A percentile compares a stretch with the other conserved stretches of the same genome.
Evolutionary conservation across 1,284 basidiomycete genomes (phyloP).

Genomic region (Cystobasidium pallidum): DNA sequence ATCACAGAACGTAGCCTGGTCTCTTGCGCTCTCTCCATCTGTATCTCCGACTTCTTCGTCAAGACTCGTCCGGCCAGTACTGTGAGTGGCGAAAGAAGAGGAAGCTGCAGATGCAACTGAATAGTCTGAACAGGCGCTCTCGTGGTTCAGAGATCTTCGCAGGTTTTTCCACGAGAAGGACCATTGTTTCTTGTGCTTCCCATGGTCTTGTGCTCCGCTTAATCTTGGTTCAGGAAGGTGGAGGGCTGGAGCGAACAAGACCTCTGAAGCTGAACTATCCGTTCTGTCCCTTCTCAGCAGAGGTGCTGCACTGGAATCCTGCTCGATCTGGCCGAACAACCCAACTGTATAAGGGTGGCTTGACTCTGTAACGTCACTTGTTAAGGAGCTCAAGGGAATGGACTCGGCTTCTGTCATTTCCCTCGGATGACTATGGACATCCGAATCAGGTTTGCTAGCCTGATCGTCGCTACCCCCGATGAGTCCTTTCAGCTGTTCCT

Average conservation of each 20-base stretch:
- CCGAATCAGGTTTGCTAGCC: neutral
- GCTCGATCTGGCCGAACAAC: neutral
- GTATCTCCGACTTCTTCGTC: conserved; percentile 40
- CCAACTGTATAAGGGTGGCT: neutral
- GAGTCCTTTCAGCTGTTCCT: conserved; percentile 49
- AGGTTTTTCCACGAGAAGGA: conserved; percentile 30
- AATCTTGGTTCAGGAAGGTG: neutral
- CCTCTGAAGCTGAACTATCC: conserved; percentile 38
- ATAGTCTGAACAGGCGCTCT: conserved; percentile 4
- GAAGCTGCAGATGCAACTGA: neutral
- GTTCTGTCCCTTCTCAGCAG: conserved; percentile 34
- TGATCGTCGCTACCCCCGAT: conserved; percentile 36
- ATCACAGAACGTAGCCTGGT: conserved; percentile 4
- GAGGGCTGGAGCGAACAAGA: conserved; percentile 25
- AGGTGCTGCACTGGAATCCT: conserved; percentile 5
- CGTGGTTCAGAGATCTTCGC: conserved; percentile 23
- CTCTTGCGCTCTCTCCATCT: conserved; percentile 32
- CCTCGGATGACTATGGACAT: neutral
- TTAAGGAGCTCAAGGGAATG: neutral
- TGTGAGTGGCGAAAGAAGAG: conserved; percentile 13
- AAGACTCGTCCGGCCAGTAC: conserved; percentile 9
- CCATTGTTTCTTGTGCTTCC: conserved; percentile 30
- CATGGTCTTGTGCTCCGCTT: neutral
- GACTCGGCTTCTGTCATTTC: neutral
- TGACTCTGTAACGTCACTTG: neutral